These are phyloP conservation scores for Begonia masoniana DNA, from an alignment of 306 rosid species.

Conservation along the genomic window DNA sequence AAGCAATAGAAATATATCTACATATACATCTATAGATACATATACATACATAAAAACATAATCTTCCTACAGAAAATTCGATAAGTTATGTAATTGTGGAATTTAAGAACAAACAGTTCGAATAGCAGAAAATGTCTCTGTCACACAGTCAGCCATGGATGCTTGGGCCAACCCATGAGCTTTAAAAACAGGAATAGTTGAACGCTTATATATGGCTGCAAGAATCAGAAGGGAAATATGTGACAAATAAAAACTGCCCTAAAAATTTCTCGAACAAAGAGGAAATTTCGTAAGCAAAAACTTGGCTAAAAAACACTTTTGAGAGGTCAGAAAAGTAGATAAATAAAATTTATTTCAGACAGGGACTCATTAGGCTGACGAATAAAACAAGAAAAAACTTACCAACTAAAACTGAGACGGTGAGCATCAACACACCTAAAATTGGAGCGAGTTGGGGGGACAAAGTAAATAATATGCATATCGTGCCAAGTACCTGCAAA, in stretches of 20 bases:
- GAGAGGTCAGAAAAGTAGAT: too few relatives aligned
- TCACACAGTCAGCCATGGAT: slow-evolving; percentile 70
- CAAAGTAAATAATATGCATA: slow-evolving; percentile 63
- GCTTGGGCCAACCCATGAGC: slow-evolving; percentile 89
- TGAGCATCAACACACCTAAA: slow-evolving; percentile 57
- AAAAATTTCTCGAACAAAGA: too few relatives aligned
- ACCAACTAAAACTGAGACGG: slow-evolving; percentile 81
- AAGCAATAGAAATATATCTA: too few relatives aligned
- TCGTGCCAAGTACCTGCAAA: slow-evolving; percentile 67
- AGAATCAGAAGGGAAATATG: slow-evolving; percentile 15
- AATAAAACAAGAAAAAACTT: slow-evolving; percentile 11
- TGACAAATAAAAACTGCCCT: slow-evolving; percentile 8
- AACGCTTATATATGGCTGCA: slow-evolving; percentile 84
- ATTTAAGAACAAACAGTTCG: slow-evolving; percentile 63
- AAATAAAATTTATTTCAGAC: not conserved
- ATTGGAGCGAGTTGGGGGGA: slow-evolving; percentile 94
- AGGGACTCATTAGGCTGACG: slow-evolving; percentile 7
- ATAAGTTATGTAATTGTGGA: not conserved
- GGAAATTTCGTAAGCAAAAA: too few relatives aligned
- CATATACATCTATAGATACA: too few relatives aligned
- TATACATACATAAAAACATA: too few relatives aligned
- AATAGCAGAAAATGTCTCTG: slow-evolving; percentile 94
- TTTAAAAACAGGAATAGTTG: slow-evolving; percentile 73
- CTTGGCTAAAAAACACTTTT: too few relatives aligned
- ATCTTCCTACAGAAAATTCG: too few relatives aligned